A percentile compares a stretch with the other conserved stretches of the same genome.
phyloP scores from a whole-genome alignment of 768 basidiomycete genomes.

The Termitomyces sp. region DNA sequence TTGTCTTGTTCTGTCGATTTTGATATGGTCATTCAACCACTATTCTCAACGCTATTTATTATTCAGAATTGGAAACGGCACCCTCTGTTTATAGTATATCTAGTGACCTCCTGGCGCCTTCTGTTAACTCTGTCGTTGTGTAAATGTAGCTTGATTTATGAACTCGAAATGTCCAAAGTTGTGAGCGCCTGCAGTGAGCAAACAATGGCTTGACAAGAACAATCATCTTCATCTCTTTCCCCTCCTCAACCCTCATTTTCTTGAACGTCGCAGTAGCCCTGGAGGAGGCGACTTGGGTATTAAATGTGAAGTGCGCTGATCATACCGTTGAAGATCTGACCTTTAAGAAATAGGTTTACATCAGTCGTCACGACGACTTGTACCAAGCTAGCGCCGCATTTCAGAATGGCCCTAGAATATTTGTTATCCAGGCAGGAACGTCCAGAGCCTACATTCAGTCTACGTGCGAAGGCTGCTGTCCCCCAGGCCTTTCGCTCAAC shows the following conservation, averaged over 20 bases:
- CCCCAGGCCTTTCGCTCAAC: constrained; percentile 5
- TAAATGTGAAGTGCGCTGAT: constrained; percentile 7
- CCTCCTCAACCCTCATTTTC: neutral
- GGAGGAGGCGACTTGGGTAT: neutral
- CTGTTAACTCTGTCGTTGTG: neutral
- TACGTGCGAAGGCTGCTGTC: neutral
- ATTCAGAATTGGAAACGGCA: neutral
- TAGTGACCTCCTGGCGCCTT: neutral
- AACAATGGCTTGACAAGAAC: constrained; percentile 2
- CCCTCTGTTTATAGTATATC: neutral
- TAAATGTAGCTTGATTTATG: neutral
- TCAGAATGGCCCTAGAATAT: neutral
- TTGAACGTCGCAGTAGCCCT: neutral
- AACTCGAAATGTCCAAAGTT: too few species aligned
- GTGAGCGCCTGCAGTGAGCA: too few species aligned
- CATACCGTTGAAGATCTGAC: neutral
- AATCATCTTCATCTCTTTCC: neutral
- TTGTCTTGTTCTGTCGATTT: neutral
- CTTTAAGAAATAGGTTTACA: neutral
- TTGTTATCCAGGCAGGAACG: neutral
- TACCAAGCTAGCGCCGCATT: neutral
- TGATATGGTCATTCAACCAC: too few species aligned
- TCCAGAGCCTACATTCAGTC: neutral
- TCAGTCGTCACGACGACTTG: constrained; percentile 1
- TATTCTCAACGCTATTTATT: too few species aligned